Evolutionary conservation across 805 yeast species (phyloP).

Genomic region (Geotrichum ghanense): DNA sequence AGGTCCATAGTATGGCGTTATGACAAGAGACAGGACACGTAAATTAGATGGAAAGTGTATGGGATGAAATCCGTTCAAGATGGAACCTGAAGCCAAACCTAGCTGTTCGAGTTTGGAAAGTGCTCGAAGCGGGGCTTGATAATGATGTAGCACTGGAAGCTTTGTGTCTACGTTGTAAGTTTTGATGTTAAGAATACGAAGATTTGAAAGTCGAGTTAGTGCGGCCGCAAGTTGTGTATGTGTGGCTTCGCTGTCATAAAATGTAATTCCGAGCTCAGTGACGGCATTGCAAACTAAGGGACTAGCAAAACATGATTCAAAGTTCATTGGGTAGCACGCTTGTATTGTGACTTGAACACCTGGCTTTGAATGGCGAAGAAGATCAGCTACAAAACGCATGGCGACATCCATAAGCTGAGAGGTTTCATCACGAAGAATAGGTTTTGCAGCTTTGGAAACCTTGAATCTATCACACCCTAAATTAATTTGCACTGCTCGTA

Average conservation of each 20-base stretch:
- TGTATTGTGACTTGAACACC: not conserved
- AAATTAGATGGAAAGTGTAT: not conserved
- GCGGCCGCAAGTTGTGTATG: not conserved
- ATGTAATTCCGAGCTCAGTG: not conserved
- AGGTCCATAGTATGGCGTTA: not conserved
- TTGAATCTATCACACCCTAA: not conserved
- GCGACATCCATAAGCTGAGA: not conserved
- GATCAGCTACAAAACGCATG: not conserved
- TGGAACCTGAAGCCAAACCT: not conserved
- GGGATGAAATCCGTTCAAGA: not conserved
- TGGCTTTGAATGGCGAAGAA: not conserved
- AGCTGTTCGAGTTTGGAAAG: not conserved
- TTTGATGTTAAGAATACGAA: not conserved
- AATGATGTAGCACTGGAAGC: not conserved
- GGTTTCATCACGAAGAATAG: slow-evolving; percentile 16
- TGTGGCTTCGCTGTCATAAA: not conserved
- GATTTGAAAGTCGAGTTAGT: not conserved
- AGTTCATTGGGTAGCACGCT: not conserved
- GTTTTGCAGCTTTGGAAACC: slow-evolving; percentile 7
- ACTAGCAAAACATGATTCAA: not conserved
- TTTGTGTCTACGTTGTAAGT: not conserved
- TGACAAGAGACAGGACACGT: not conserved
- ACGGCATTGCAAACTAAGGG: not conserved
- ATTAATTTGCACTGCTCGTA: not conserved
- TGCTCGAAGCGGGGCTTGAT: not conserved